A percentile compares a stretch with the other conserved stretches of the same genome.
These are phyloP conservation scores for Candida chauliodis DNA, from an alignment of 805 yeast species.

Conservation along the genomic window DNA sequence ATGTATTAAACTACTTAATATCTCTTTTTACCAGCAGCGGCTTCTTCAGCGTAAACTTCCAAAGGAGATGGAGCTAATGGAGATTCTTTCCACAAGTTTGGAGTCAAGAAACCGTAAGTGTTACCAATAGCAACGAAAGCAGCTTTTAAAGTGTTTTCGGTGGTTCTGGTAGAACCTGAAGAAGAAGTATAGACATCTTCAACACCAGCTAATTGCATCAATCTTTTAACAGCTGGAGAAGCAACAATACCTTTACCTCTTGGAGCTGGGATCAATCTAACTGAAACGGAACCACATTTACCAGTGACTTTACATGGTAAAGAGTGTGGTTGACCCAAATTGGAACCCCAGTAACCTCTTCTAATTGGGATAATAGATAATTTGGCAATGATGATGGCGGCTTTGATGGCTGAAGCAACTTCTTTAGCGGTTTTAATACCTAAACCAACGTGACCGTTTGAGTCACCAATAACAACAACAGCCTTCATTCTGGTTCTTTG, in stretches of 20 bases:
- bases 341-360: conserved; percentile 99
- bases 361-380: conserved; percentile 98
- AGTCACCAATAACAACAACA: conserved; percentile 98
- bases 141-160: conserved; percentile 99
- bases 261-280: conserved; percentile 99
- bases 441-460: conserved; percentile 99
- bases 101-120: conserved; percentile 99
- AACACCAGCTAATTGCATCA: conserved; percentile 98
- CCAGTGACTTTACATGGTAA: conserved; percentile 97
- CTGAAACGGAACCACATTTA: conserved; percentile 99
- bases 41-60: conserved; percentile 89
- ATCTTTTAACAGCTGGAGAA: conserved; percentile 98
- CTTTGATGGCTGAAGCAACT: conserved; percentile 99
- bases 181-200: conserved; percentile 99
- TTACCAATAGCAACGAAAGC: conserved; percentile 99
- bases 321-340: conserved; percentile 99
- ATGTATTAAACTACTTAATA: conserved; percentile 44
- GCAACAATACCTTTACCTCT: conserved; percentile 99
- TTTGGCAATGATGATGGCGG: conserved; percentile 99
- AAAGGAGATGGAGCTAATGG: conserved; percentile 88
- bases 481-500: conserved; percentile 99
- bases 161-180: conserved; percentile 98
- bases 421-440: conserved; percentile 99
- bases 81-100: conserved; percentile 93
- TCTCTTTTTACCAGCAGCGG: conserved; percentile 70